Evolutionary conservation across 1,284 basidiomycete species (phyloP).

Genomic region (Tilletia caries): DNA sequence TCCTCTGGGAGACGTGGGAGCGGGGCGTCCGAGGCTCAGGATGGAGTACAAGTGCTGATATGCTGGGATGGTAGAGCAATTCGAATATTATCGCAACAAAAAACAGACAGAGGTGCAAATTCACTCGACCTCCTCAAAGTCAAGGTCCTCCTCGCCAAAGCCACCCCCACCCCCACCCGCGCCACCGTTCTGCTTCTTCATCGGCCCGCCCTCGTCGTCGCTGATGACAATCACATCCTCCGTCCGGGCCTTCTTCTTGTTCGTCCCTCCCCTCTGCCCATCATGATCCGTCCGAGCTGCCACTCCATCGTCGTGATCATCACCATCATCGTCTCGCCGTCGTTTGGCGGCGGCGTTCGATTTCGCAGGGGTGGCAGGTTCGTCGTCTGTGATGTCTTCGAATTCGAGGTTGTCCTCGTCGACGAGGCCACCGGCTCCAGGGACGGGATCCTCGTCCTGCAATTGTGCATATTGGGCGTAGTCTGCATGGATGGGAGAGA

Average conservation of each 20-base stretch:
- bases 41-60: neutral
- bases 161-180: neutral
- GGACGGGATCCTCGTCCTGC: constrained; percentile 25
- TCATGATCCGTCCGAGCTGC: neutral
- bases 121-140: constrained; percentile 31
- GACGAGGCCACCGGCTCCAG: neutral
- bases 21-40: too few relatives aligned
- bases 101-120: neutral
- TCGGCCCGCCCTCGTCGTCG: neutral
- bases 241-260: neutral
- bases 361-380: neutral
- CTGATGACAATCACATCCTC: neutral
- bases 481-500: constrained; percentile 24
- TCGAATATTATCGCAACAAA: too few relatives aligned
- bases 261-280: neutral
- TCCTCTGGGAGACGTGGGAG: too few relatives aligned
- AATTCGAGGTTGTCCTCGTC: constrained; percentile 16
- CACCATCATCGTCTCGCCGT: neutral
- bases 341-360: neutral
- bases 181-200: neutral
- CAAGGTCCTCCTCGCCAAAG: constrained; percentile 25
- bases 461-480: constrained; percentile 46
- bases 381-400: constrained; percentile 13
- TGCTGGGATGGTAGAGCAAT: neutral
- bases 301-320: neutral